These are phyloP conservation scores for Kodamaea sp. DNA, from an alignment of 1,139 yeast species.

Conservation along the genomic window DNA sequence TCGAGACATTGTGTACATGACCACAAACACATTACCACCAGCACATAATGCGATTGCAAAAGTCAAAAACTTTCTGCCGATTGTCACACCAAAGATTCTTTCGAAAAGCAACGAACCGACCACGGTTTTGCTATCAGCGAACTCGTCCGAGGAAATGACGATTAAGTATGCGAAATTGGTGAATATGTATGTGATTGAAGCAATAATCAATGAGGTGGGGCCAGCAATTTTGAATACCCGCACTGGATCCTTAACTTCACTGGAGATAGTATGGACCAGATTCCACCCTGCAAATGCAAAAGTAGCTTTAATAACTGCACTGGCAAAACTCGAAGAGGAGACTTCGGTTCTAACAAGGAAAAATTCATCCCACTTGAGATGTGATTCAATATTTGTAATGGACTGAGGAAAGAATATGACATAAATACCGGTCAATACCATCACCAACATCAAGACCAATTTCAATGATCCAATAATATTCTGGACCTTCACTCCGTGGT, in stretches of 20 bases:
- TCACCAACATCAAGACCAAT: conserved; percentile 46
- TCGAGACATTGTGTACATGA: conserved; percentile 58
- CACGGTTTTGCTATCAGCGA: conserved; percentile 55
- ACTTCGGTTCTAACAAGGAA: conserved; percentile 29
- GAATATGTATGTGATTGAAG: conserved; percentile 51
- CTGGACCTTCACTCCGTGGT: conserved; percentile 55
- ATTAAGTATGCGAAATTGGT: conserved; percentile 59
- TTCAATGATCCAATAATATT: conserved; percentile 59
- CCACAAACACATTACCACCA: conserved; percentile 65
- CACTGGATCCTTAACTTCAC: conserved; percentile 60
- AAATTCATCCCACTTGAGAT: conserved; percentile 37
- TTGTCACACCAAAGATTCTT: conserved; percentile 50
- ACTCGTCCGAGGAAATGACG: conserved; percentile 54
- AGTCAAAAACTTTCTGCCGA: conserved; percentile 57
- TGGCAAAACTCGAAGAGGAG: conserved; percentile 48
- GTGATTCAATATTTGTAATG: conserved; percentile 42
- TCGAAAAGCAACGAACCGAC: conserved; percentile 61
- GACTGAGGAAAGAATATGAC: conserved; percentile 45
- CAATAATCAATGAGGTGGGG: conserved; percentile 51
- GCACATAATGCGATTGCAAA: conserved; percentile 60
- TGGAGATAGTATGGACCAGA: conserved; percentile 60
- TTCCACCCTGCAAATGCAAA: conserved; percentile 69
- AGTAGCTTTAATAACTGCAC: conserved; percentile 59
- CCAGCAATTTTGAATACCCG: conserved; percentile 63
- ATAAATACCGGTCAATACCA: conserved; percentile 53